Conservation (phyloP, 495 filamentous ascomycete genomes). For the Cercophora scortea region DNA sequence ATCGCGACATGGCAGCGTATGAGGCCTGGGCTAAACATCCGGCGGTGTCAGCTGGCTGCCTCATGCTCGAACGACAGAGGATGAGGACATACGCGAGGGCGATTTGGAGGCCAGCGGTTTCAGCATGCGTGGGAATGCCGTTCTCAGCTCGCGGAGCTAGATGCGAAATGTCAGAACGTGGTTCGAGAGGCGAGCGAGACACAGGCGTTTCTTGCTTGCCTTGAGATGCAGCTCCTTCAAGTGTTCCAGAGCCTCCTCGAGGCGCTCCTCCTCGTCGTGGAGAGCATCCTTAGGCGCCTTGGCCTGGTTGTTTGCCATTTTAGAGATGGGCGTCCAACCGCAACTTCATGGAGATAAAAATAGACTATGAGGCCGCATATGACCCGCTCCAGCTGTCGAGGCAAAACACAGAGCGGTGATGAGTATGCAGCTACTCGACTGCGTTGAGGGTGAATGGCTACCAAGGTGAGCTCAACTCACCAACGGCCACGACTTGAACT, state of each 20-base stretch:
- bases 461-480: too few relatives aligned
- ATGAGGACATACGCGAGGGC: constrained; percentile 24
- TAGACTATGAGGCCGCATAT: background rate
- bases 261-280: constrained; percentile 24
- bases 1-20: constrained; percentile 28
- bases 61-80: background rate
- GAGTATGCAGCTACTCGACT: too few relatives aligned
- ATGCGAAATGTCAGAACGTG: constrained; percentile 4
- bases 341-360: background rate
- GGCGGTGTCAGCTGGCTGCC: constrained; percentile 6
- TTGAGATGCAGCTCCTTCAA: constrained; percentile 35
- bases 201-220: constrained; percentile 18
- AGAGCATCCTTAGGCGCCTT: constrained; percentile 9
- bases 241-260: constrained; percentile 27
- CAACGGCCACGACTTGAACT: too few relatives aligned
- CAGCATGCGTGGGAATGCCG: constrained; percentile 38
- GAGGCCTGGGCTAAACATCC: constrained; percentile 27
- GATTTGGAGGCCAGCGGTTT: constrained; percentile 31
- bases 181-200: background rate
- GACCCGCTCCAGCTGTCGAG: too few relatives aligned
- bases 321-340: background rate
- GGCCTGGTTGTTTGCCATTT: constrained; percentile 18
- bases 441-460: too few relatives aligned
- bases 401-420: too few relatives aligned
- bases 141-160: constrained; percentile 35